Evolutionary conservation across 176 grass and related monocot genomes (phyloP).

Genomic region (Oryza meridionalis): DNA sequence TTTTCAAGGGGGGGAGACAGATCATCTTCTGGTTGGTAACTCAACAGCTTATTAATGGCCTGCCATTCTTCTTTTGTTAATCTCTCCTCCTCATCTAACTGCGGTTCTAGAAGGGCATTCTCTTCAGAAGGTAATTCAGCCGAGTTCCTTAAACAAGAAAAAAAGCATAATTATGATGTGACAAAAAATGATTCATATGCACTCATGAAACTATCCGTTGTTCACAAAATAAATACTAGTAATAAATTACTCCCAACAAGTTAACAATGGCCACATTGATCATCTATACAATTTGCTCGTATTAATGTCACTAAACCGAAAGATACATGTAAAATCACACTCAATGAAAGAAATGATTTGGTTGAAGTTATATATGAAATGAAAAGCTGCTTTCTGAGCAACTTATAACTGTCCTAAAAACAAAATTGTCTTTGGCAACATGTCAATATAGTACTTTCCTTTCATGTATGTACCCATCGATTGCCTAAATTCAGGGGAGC

Average conservation of each 20-base stretch:
- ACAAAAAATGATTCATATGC: slow-evolving; percentile 19
- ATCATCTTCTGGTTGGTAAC: slow-evolving; percentile 86
- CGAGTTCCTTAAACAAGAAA: slow-evolving; percentile 52
- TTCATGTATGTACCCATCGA: neutral
- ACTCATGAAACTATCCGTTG: neutral
- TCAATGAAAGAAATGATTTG: neutral
- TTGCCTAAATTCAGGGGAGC: neutral
- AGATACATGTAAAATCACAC: neutral
- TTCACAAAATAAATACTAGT: slow-evolving; percentile 11
- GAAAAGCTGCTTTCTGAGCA: neutral
- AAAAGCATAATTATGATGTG: slow-evolving; percentile 20
- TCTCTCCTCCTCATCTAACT: slow-evolving; percentile 72
- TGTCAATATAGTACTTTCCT: neutral
- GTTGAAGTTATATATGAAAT: neutral
- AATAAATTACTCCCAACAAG: neutral
- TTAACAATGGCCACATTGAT: slow-evolving; percentile 15
- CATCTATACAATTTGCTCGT: neutral
- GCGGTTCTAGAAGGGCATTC: slow-evolving; percentile 46
- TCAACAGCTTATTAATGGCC: slow-evolving; percentile 91
- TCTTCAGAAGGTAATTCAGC: slow-evolving; percentile 53
- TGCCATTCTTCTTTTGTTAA: slow-evolving; percentile 98
- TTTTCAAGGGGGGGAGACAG: slow-evolving; percentile 57
- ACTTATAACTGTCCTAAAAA: neutral
- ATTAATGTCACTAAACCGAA: neutral
- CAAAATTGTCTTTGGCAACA: neutral